Evolutionary conservation across 345 rosid species (phyloP).

Genomic region (Eucalyptus curtisii): DNA sequence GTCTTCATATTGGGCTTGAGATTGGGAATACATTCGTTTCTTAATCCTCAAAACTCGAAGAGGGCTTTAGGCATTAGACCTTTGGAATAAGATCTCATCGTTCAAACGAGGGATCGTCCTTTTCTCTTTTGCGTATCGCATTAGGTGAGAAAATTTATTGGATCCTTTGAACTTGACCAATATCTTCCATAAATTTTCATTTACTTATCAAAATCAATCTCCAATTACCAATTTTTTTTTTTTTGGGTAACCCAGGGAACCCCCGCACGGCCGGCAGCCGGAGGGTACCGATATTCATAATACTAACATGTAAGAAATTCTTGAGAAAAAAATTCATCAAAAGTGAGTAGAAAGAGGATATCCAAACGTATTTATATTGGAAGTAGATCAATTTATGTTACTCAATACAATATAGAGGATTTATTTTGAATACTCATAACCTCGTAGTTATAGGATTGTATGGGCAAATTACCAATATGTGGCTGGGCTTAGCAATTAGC

Average conservation of each 20-base stretch:
- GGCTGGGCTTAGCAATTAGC: not conserved
- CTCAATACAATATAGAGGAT: not conserved
- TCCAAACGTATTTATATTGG: not conserved
- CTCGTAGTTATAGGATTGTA: not conserved
- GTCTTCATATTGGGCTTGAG: not conserved
- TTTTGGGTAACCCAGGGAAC: too few relatives aligned
- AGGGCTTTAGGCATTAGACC: not conserved
- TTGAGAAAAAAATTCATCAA: rapidly evolving
- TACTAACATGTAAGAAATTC: not conserved
- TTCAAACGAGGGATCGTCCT: not conserved
- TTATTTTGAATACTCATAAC: not conserved
- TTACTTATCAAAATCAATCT: rapidly evolving
- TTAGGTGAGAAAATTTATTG: not conserved
- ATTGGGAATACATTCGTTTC: not conserved
- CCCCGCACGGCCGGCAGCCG: too few relatives aligned
- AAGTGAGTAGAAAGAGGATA: not conserved
- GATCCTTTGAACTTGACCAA: not conserved
- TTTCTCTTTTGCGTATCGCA: not conserved
- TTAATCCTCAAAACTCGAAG: not conserved
- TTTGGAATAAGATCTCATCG: not conserved
- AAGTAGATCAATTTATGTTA: not conserved
- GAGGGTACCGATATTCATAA: too few relatives aligned
- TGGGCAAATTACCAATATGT: rapidly evolving
- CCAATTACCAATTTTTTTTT: too few relatives aligned
- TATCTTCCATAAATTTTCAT: not conserved